Evolutionary conservation across 441 rosid species (phyloP).

Genomic region (Sinapis alba): DNA sequence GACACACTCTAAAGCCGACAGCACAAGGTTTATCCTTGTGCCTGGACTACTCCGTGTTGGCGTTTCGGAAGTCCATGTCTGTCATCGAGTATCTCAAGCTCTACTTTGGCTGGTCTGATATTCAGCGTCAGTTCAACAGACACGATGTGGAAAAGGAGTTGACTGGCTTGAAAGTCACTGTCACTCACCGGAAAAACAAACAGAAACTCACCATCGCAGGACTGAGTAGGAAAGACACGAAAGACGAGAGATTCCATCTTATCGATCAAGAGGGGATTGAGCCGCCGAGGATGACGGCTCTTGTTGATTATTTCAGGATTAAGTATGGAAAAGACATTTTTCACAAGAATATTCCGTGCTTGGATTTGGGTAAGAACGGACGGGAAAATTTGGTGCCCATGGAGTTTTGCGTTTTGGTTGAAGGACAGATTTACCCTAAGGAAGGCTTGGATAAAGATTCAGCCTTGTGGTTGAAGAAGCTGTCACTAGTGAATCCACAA

Average conservation of each 20-base stretch:
- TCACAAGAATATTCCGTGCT: constrained; percentile 61
- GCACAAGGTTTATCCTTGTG: constrained; percentile 71
- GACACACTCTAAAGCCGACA: constrained; percentile 71
- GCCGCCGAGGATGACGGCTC: constrained; percentile 25
- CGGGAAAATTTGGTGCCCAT: constrained; percentile 61
- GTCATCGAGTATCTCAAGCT: constrained; percentile 57
- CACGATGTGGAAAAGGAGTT: constrained; percentile 33
- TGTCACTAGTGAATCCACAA: constrained; percentile 56
- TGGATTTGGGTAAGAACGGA: constrained; percentile 63
- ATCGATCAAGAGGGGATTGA: constrained; percentile 48
- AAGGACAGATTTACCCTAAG: constrained; percentile 76
- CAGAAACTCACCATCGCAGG: constrained; percentile 55
- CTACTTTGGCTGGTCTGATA: constrained; percentile 43
- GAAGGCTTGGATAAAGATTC: constrained; percentile 49
- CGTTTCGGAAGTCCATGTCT: constrained; percentile 64
- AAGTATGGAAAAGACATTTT: constrained; percentile 53
- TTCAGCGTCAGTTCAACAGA: constrained; percentile 39
- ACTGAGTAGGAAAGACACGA: constrained; percentile 47
- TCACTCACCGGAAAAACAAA: constrained; percentile 58
- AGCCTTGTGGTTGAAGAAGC: constrained; percentile 46
- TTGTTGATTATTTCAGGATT: constrained; percentile 64
- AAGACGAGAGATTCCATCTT: constrained; percentile 36
- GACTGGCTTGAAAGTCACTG: constrained; percentile 60
- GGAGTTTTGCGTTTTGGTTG: constrained; percentile 75
- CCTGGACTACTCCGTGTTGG: constrained; percentile 77